A percentile compares a stretch with the other conserved stretches of the same genome.
phyloP scores from a whole-genome alignment of 2,329 filamentous ascomycete genomes.

The Massarina eburnea region DNA sequence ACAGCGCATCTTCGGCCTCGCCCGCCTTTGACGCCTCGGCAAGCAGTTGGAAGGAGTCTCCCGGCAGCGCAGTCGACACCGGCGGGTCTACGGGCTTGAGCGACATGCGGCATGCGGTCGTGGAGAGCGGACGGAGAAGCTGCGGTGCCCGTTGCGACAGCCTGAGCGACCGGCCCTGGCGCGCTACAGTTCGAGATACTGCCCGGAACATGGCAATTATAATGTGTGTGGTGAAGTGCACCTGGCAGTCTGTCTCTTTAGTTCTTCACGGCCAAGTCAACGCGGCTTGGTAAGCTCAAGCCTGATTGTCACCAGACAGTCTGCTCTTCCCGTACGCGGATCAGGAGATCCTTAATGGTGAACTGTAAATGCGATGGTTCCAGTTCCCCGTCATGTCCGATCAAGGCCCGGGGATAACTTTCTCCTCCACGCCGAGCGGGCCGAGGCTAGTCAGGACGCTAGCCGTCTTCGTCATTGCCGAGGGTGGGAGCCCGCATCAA shows the following conservation, averaged over 20 bases:
- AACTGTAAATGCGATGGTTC: not conserved
- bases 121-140: conserved; percentile 44
- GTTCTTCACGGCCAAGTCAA: not conserved
- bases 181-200: conserved; percentile 38
- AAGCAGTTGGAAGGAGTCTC: conserved; percentile 84
- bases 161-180: conserved; percentile 36
- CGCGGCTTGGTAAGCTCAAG: conserved; percentile 1
- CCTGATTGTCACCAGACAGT: not conserved
- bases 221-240: not conserved
- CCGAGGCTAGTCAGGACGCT: conserved; percentile 35
- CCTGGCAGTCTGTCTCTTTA: conserved; percentile 2
- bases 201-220: conserved; percentile 41
- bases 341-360: conserved; percentile 2
- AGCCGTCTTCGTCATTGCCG: conserved; percentile 29
- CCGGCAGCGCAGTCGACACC: conserved; percentile 61
- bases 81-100: conserved; percentile 61
- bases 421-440: conserved; percentile 31
- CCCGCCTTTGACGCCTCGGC: conserved; percentile 76
- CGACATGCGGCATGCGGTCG: conserved; percentile 54
- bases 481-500: conserved; percentile 35
- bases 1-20: conserved; percentile 79
- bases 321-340: conserved; percentile 12
- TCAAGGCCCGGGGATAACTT: conserved; percentile 30
- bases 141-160: conserved; percentile 25
- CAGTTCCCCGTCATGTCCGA: conserved; percentile 8